These are phyloP conservation scores for Mucor saturninus DNA, from an alignment of 371 early-diverging fungal species.

Conservation along the genomic window DNA sequence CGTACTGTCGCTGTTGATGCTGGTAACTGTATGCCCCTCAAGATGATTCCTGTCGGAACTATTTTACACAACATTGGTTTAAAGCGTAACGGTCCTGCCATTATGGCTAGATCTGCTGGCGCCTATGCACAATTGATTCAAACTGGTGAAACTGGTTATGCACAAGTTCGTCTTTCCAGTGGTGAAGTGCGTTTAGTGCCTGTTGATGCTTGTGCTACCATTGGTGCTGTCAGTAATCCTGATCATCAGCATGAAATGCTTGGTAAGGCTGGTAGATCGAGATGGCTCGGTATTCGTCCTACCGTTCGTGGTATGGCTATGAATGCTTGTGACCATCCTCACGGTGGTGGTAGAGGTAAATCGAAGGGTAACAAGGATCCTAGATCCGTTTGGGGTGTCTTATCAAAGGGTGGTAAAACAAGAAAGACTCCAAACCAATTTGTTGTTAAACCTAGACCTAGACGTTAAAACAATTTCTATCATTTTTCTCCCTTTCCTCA, in stretches of 20 bases:
- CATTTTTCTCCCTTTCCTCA: too few species aligned
- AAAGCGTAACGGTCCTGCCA: constrained; percentile 80
- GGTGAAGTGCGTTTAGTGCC: constrained; percentile 92
- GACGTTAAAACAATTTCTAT: constrained; percentile 53
- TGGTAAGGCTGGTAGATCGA: constrained; percentile 91
- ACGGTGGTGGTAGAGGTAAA: constrained; percentile 98
- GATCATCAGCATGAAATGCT: constrained; percentile 88
- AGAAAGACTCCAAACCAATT: constrained; percentile 75
- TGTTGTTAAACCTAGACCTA: constrained; percentile 80
- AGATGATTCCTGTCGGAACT: constrained; percentile 93
- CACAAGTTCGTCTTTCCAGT: constrained; percentile 86
- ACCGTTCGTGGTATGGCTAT: constrained; percentile 98
- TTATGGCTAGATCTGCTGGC: constrained; percentile 90
- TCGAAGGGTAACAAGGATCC: constrained; percentile 94
- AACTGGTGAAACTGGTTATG: constrained; percentile 79
- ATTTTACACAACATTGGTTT: constrained; percentile 89
- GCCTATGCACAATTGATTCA: constrained; percentile 87
- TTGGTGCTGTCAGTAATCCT: constrained; percentile 93
- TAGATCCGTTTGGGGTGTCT: constrained; percentile 93
- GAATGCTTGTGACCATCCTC: constrained; percentile 99
- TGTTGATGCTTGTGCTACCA: constrained; percentile 88
- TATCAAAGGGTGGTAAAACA: constrained; percentile 96
- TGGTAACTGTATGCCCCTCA: constrained; percentile 92
- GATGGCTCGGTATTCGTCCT: constrained; percentile 91
- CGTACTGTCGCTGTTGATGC: constrained; percentile 73